Percentiles rank a stretch among this genome's conserved stretches.
Conservation (phyloP, 192 early-diverging fungal species). For the Coemansia sp. region DNA sequence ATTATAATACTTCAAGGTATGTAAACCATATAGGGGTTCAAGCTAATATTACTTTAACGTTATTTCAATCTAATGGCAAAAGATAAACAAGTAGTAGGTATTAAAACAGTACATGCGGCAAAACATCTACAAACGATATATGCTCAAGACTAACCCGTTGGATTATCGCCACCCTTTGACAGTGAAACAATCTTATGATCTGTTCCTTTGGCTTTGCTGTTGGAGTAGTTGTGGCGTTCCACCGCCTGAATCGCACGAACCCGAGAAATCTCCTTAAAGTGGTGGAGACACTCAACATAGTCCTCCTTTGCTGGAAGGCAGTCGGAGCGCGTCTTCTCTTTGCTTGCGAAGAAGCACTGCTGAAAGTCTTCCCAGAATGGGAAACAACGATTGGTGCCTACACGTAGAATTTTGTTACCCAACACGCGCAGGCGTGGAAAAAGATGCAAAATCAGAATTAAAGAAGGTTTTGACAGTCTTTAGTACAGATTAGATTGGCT, state of each 20-base stretch:
- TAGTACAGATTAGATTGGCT: neutral
- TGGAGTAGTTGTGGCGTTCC: conserved; percentile 48
- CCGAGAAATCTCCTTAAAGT: conserved; percentile 79
- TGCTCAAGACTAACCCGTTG: neutral
- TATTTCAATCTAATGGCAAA: neutral
- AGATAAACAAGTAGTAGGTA: neutral
- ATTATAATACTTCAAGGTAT: too few relatives aligned
- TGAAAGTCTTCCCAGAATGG: conserved; percentile 96
- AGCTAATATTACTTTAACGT: neutral
- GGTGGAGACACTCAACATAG: conserved; percentile 95
- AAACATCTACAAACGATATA: neutral
- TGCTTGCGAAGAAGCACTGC: conserved; percentile 79
- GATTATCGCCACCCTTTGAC: neutral
- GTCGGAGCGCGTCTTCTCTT: conserved; percentile 72
- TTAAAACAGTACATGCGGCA: neutral
- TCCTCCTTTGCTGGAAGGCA: conserved; percentile 84
- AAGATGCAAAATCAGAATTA: neutral
- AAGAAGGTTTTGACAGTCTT: neutral
- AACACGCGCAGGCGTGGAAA: neutral
- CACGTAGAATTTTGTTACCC: neutral
- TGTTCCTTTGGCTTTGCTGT: conserved; percentile 44
- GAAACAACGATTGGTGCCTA: conserved; percentile 91
- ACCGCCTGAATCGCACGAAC: conserved; percentile 54
- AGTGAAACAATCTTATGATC: conserved; percentile 51
- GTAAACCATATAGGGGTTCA: too few relatives aligned